A percentile compares a stretch with the other conserved stretches of the same genome.
Conservation (phyloP, 75 land plant genomes). For the Picea glauca region DNA sequence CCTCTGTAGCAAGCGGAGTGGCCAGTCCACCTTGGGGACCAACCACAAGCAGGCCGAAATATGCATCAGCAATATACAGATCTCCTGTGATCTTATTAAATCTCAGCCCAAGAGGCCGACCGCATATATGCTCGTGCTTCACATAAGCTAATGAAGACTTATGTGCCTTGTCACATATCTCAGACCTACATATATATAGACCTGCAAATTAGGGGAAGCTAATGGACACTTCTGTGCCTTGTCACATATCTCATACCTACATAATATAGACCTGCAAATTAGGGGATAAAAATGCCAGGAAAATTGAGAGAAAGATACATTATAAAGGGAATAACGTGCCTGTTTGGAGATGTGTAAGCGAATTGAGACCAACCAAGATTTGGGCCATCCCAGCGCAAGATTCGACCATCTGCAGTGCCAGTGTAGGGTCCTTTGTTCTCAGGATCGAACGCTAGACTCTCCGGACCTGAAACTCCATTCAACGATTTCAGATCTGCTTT, state of each 20-base stretch:
- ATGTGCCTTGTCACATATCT: neutral
- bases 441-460: slow-evolving; percentile 70
- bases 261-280: no score
- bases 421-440: slow-evolving; percentile 66
- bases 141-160: neutral
- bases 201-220: no score
- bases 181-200: neutral
- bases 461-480: slow-evolving; percentile 50
- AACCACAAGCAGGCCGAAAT: slow-evolving; percentile 56
- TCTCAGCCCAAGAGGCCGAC: slow-evolving; percentile 62
- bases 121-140: slow-evolving; percentile 49
- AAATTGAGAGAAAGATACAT: no score
- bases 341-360: slow-evolving; percentile 45
- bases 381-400: slow-evolving; percentile 57
- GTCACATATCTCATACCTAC: neutral
- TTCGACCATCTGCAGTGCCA: slow-evolving; percentile 71
- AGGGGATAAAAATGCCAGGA: no score
- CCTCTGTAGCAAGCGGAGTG: slow-evolving; percentile 20
- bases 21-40: slow-evolving; percentile 58
- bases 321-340: slow-evolving; percentile 11
- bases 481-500: slow-evolving; percentile 18
- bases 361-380: slow-evolving; percentile 42
- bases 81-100: slow-evolving; percentile 45
- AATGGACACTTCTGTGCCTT: no score
- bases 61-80: slow-evolving; percentile 76